Base-by-base conservation (phyloP, 768 basidiomycete species). In the Mycena latifolia region DNA sequence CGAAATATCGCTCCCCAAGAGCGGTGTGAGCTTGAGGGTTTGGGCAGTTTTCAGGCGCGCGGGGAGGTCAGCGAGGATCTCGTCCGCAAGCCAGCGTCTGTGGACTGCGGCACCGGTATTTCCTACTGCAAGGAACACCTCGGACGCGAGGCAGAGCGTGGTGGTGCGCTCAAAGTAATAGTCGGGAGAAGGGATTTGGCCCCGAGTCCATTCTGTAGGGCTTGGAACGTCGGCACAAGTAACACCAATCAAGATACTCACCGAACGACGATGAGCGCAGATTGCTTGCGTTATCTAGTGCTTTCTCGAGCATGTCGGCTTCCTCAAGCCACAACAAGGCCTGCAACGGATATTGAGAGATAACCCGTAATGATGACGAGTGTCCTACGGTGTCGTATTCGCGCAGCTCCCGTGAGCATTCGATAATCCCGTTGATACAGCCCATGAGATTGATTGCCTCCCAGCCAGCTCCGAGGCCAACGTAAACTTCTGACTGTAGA, bases 101-200 rank as follows among this genome's bases (percentile, higher is more conserved):
- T 78, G 71, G 10, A 73, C 69, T 1, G 77, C 78, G 9, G 73
- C 62, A 1, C 73, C 77, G 5, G 80, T 79, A 55, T 81, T 82
- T 0, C 78, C 78, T 0, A 82, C 71, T 0, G 63, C 58, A 6
- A 75, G 60, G 59, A 77, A 78, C 20, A 79, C 43, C 15, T 74
- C 72, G 4, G 74, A 73, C 10, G 67, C 64, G 7, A 61, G 53
- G 12, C 66, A 58, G 18, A 74, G 69, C 0, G 72, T 74, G 1
- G 56, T 71, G 17, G 77, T 55, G 11, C 76, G 76, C 54, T 75
- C 65, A 17, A 76, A 69, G 39, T 69, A 60, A 37, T 71, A 75
- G 24, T 75, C 67, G 2, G 52, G 15, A 3, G 24, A 35, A 24
- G 61, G 2, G 12, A 39, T 29, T 29, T 55, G 1, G 3, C 35